Evolutionary conservation across 2,329 filamentous ascomycete genomes (phyloP), one percentile per base, ranked within the genome.

Genomic region (Ceratocystis diversiconidia): DNA sequence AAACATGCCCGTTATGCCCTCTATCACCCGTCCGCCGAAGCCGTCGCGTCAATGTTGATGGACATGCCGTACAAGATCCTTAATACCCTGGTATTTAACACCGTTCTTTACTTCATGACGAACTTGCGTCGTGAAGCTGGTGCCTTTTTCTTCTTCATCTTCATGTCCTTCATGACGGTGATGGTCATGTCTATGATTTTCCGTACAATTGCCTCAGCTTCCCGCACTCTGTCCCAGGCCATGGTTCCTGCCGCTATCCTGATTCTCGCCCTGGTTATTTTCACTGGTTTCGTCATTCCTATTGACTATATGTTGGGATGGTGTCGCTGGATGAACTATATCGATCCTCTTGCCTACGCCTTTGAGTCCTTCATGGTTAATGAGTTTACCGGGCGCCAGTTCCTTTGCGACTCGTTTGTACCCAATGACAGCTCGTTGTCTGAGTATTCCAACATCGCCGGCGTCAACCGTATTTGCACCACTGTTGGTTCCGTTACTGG

Each of bases 21-120:
- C 19, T 95, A 96, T 71, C 92, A 95, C 71, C 90, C 92, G 0
- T 91, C 88, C 8, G 88, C 90, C 17, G 91, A 96, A 79, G 89
- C 90, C n/a, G 80, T 90, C 67, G 85, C 89, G 0, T 94, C 89
- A 8, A 94, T 95, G 87, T 75, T 96, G 36, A 87, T 84, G 68
- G 92, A 96, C 71, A 76, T 95, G 75, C 92, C 92, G 0, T 90
- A 90, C 75, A 95, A 94, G 74, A 75, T 95, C 7, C 46, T 75
- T n/a, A 92, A 92, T 70, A 76, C 83, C 0, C 80, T 95, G 69
- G 76, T 83, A 3, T 95, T 95, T 79, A 95, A 95, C 73, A 63
- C 92, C 41, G 80, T 84, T 1, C 75, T 96, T 2, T 96, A 96
- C 77, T 96, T 96, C 75, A 86, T 96, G 84, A 87, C 89, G 0